phyloP scores from a whole-genome alignment of 768 basidiomycete species.

The Pleurotus citrinopileatus region DNA sequence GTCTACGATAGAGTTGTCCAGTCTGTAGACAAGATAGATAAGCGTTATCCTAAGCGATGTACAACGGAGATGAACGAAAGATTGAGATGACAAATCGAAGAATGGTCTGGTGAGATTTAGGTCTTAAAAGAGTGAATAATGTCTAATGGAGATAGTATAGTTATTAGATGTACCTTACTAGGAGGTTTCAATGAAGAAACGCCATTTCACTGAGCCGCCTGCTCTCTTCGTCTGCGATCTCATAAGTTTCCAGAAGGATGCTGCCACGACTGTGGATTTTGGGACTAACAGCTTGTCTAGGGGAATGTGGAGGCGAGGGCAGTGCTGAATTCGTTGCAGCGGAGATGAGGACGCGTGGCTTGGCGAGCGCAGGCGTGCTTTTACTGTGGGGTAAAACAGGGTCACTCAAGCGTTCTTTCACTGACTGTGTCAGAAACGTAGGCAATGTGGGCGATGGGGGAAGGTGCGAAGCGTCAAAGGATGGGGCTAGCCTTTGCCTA shows the following conservation, averaged over 20 bases:
- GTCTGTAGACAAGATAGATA: too few relatives aligned
- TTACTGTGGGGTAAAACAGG: neutral
- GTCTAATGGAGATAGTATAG: neutral
- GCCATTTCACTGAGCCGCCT: constrained; percentile 71
- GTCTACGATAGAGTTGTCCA: too few relatives aligned
- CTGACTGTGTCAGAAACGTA: constrained; percentile 11
- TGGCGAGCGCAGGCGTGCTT: neutral
- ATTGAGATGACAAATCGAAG: too few relatives aligned
- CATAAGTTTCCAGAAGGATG: constrained; percentile 48
- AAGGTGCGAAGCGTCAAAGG: constrained; percentile 31
- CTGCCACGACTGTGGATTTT: constrained; percentile 58
- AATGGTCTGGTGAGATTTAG: too few relatives aligned
- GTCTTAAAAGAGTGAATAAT: too few relatives aligned
- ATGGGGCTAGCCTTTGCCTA: constrained; percentile 17
- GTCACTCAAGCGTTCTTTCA: neutral
- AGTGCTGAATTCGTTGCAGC: constrained; percentile 1
- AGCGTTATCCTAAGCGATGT: too few relatives aligned
- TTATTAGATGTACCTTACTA: constrained; percentile 20
- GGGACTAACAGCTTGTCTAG: constrained; percentile 47
- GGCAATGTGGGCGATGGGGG: constrained; percentile 35
- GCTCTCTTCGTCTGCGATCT: constrained; percentile 66
- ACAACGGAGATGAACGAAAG: too few relatives aligned
- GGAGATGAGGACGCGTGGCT: neutral
- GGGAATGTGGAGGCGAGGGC: constrained; percentile 6
- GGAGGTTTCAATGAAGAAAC: constrained; percentile 36